A percentile compares a stretch with the other conserved stretches of the same genome.
Evolutionary conservation across 2,329 filamentous ascomycete species (phyloP).

Genomic region (Stenocarpella maydis): DNA sequence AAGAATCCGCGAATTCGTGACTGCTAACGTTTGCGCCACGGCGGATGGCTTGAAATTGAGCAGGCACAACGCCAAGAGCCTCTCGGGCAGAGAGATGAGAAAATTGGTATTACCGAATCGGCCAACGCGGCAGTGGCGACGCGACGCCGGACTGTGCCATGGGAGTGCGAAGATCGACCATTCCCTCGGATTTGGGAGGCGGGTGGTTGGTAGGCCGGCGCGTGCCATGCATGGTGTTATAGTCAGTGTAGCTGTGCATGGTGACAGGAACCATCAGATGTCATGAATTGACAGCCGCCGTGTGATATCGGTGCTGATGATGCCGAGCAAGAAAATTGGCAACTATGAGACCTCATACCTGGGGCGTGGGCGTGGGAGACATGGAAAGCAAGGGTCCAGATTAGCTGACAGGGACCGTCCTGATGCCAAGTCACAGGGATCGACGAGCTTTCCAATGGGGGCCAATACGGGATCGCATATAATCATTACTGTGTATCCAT

Average conservation of each 20-base stretch:
- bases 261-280: conserved; percentile 17
- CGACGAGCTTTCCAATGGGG: conserved; percentile 27
- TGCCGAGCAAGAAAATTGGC: conserved; percentile 31
- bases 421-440: conserved; percentile 31
- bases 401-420: conserved; percentile 22
- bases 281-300: conserved; percentile 15
- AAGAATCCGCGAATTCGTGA: conserved; percentile 19
- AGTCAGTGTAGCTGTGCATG: conserved; percentile 21
- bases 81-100: neutral
- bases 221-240: conserved; percentile 23
- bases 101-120: conserved; percentile 8
- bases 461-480: conserved; percentile 14
- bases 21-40: neutral
- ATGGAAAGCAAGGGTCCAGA: conserved; percentile 28
- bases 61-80: conserved; percentile 12
- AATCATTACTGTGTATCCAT: conserved; percentile 25
- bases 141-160: conserved; percentile 6
- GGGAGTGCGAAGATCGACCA: conserved; percentile 5
- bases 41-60: conserved; percentile 10
- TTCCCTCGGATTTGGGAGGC: conserved; percentile 17
- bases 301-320: conserved; percentile 3
- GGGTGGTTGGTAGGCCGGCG: conserved; percentile 5
- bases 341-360: conserved; percentile 29
- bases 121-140: conserved; percentile 7
- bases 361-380: conserved; percentile 28